Base-by-base conservation (phyloP, 441 rosid genomes). In the Pelargonium cotyledonis region DNA sequence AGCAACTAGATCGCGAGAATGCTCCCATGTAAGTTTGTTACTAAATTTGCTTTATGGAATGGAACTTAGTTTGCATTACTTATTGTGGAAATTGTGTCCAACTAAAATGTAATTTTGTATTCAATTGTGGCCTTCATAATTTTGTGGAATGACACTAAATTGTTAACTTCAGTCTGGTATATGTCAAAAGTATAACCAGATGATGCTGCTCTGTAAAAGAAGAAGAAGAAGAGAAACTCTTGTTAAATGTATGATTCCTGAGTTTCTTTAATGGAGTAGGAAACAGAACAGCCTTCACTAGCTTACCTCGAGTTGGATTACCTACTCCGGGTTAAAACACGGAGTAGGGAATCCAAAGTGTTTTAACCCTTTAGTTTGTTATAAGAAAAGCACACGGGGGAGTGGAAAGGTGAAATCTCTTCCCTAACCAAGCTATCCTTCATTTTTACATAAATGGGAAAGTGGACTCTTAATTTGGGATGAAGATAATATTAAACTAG, bases 21-120 rank as follows among this genome's bases (percentile, higher is more conserved):
- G 75, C 77, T 77, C 68, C 68, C 66, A 58, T 67, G 68, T 70
- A 72, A 64, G 65, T 43, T 46, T 63, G 80, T 85, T 69, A 55
- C 31, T 18, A 43, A 63, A 46, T 70, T 76, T 73, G 8, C 40
- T 29, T 70, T 31, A 67, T 10, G 53, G 63, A 57, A 47, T 23
- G 46, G 40, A 66, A 21, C 29, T 18, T 18, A 57, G 63, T 57
- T 57, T 57, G 63, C 29, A 19, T 57, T 57, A 43, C 11, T 4
- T 43, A 31, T 43, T 7, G 46, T 43, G 46, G 46, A 43, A 43
- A 40, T 26, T 40, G 44, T 40, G 44, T 40, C 9, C 8, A 40
- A 40, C 44, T 6, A 40, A 40, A 8, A 4, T 40, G 9, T 40
- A 40, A 40, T 1, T 4, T 40, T 40, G 9, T 40, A 40, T 8